A percentile compares a stretch with the other conserved stretches of the same genome.
Conservation (phyloP, 768 basidiomycete species). For the Kwoniella europaea region DNA sequence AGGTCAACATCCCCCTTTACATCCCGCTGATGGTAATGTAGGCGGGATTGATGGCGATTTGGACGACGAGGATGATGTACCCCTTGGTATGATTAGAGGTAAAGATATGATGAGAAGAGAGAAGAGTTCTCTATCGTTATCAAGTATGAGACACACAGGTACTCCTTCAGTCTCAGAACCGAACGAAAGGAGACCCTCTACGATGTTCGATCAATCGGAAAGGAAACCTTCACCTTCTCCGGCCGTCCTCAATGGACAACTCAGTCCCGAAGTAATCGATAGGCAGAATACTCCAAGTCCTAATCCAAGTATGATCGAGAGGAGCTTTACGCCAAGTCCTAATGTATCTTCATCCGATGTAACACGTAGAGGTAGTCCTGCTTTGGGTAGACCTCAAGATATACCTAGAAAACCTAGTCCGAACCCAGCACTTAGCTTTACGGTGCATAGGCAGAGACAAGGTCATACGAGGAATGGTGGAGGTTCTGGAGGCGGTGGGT, state of each 20-base stretch:
- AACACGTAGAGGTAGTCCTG: slow-evolving; percentile 3
- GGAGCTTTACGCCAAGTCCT: background rate
- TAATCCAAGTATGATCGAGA: background rate
- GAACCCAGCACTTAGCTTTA: slow-evolving; percentile 19
- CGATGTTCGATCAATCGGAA: slow-evolving; percentile 4
- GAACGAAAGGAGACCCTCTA: background rate
- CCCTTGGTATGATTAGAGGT: slow-evolving; percentile 36
- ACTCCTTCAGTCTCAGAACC: background rate
- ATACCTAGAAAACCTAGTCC: slow-evolving; percentile 6
- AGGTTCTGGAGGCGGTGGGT: slow-evolving; percentile 22
- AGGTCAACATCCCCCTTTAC: slow-evolving; percentile 3
- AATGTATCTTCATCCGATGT: background rate
- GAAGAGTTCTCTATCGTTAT: slow-evolving; percentile 26
- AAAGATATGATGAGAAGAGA: slow-evolving; percentile 7
- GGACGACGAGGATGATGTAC: slow-evolving; percentile 37
- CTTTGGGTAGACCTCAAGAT: background rate
- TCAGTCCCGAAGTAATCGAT: background rate
- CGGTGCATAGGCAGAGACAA: slow-evolving; percentile 11
- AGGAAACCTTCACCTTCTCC: slow-evolving; percentile 9
- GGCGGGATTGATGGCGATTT: slow-evolving; percentile 30
- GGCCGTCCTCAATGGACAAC: background rate
- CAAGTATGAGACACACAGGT: slow-evolving; percentile 10
- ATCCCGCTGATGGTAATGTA: background rate
- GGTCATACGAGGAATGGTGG: slow-evolving; percentile 27
- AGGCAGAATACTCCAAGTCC: background rate